These are phyloP conservation scores for Arabidopsis arenosa DNA, from an alignment of 345 rosid species.

Conservation along the genomic window DNA sequence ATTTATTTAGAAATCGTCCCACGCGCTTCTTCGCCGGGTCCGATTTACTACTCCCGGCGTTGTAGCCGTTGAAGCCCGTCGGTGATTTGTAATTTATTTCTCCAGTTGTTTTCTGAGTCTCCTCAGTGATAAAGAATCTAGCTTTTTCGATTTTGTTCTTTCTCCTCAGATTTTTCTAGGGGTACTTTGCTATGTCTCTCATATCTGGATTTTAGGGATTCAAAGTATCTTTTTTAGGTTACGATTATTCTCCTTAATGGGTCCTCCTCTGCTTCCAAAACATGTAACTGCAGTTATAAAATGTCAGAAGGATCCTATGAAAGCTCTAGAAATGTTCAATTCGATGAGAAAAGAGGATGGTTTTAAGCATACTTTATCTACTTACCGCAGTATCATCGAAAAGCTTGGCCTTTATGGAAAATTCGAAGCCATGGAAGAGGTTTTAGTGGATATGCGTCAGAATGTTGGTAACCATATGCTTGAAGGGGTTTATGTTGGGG, in stretches of 20 bases:
- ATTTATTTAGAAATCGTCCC: neutral
- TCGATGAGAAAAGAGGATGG: conserved; percentile 68
- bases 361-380: conserved; percentile 71
- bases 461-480: conserved; percentile 59
- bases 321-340: conserved; percentile 79
- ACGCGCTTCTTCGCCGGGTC: neutral
- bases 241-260: conserved; percentile 53
- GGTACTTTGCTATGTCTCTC: conserved; percentile 10
- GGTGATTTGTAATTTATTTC: neutral
- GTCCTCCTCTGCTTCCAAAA: conserved; percentile 64
- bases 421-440: conserved; percentile 76
- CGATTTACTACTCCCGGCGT: neutral
- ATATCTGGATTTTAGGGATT: conserved; percentile 34
- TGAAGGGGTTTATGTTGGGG: conserved; percentile 78
- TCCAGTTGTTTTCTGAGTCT: neutral
- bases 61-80: conserved; percentile 13
- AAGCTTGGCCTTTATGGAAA: conserved; percentile 79
- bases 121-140: neutral
- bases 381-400: conserved; percentile 73
- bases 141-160: neutral
- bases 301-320: conserved; percentile 69
- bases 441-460: conserved; percentile 60
- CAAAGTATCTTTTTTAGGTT: conserved; percentile 22
- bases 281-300: conserved; percentile 82
- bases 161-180: conserved; percentile 8